A percentile compares a stretch with the other conserved stretches of the same genome.
Conservation (phyloP, 2,329 filamentous ascomycete species). For the Pezicula radicicola region DNA sequence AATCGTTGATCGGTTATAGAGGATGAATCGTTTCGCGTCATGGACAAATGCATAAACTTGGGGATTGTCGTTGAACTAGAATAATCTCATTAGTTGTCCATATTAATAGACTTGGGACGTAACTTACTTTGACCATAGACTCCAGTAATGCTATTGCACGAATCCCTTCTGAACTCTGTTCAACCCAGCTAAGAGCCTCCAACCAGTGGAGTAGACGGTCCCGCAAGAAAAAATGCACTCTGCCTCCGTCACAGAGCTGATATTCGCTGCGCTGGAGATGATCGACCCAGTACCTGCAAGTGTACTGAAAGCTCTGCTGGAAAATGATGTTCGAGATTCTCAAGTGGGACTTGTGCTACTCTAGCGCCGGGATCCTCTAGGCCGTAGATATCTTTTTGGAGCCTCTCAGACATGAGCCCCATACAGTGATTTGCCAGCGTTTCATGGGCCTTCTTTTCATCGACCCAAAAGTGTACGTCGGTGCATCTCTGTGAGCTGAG, state of each 20-base stretch:
- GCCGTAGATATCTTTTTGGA: constrained; percentile 12
- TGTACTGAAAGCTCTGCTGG: constrained; percentile 25
- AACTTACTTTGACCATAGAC: not conserved
- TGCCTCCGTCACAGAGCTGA: constrained; percentile 23
- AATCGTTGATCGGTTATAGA: constrained; percentile 13
- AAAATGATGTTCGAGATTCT: constrained; percentile 7
- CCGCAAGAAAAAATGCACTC: constrained; percentile 28
- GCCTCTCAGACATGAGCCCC: constrained; percentile 23
- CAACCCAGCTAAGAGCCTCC: not conserved
- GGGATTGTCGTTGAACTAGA: not conserved
- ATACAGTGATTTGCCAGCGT: constrained; percentile 6
- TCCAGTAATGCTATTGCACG: not conserved
- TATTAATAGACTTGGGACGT: not conserved
- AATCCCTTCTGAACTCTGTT: not conserved
- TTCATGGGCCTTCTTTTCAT: too few species aligned
- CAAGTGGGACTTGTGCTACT: constrained; percentile 1
- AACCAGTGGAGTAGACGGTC: constrained; percentile 24
- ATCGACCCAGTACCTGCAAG: constrained; percentile 32
- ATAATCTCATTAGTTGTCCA: not conserved
- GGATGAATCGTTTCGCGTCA: constrained; percentile 1
- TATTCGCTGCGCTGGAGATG: constrained; percentile 23
- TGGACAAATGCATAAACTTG: constrained; percentile 1
- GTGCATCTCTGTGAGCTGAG: constrained; percentile 18
- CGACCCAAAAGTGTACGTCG: not conserved
- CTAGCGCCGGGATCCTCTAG: not conserved